Conservation (phyloP, 129 eudicot genomes). For the Chrysanthemum lavandulifolium region DNA sequence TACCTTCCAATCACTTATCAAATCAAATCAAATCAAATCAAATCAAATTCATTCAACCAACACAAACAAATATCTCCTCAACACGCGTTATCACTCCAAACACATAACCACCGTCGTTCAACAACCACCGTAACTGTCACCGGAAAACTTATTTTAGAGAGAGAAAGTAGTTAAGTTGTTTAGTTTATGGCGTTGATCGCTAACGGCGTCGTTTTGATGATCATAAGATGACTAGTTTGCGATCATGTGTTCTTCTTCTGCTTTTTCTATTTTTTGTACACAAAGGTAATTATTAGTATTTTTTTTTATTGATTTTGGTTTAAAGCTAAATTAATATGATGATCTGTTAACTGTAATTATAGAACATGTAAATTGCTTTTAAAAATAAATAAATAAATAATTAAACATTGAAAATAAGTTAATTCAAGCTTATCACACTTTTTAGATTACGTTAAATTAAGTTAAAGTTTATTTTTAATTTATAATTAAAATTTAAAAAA, state of each 20-base stretch:
- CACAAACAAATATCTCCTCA: no score
- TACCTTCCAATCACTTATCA: no score
- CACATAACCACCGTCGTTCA: no score
- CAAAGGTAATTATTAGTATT: conserved; percentile 31
- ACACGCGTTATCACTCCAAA: no score
- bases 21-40: no score
- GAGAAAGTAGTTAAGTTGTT: conserved; percentile 16
- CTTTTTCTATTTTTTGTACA: conserved; percentile 28
- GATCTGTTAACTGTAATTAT: neutral
- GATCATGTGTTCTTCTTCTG: conserved; percentile 28
- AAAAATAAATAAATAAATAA: no score
- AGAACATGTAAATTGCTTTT: no score
- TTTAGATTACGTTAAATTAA: no score
- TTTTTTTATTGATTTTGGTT: conserved; percentile 5
- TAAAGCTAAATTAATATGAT: neutral
- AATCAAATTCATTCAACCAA: no score
- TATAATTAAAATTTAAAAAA: neutral
- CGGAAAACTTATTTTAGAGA: neutral
- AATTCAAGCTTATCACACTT: no score
- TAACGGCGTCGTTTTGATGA: conserved; percentile 9
- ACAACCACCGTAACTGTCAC: no score
- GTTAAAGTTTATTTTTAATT: neutral
- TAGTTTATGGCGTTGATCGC: conserved; percentile 36
- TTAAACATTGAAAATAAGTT: no score
- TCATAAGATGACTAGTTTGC: conserved; percentile 34